phyloP scores from a whole-genome alignment of 2,329 filamentous ascomycete species.

The Zalaria sp. region DNA sequence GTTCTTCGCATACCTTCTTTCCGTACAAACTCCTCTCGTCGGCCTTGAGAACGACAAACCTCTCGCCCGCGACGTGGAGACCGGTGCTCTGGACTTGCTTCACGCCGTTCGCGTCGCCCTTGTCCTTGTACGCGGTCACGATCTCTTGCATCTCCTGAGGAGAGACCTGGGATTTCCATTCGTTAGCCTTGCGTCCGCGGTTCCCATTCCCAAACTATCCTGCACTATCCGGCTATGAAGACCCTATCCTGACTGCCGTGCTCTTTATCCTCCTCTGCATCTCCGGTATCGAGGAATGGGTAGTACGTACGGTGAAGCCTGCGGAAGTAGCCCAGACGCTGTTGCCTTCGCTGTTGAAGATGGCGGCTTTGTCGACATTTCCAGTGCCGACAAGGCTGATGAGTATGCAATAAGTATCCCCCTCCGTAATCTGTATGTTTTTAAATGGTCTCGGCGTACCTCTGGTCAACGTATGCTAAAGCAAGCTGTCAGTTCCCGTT shows the following conservation, averaged over 20 bases:
- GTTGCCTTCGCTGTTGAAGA: constrained; percentile 68
- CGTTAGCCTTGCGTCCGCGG: not conserved
- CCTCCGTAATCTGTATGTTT: not conserved
- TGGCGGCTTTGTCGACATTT: constrained; percentile 71
- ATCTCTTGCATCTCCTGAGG: constrained; percentile 42
- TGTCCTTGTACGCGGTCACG: constrained; percentile 37
- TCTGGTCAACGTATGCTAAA: constrained; percentile 51
- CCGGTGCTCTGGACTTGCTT: constrained; percentile 60
- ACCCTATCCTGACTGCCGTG: not conserved
- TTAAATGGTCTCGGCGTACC: constrained; percentile 27
- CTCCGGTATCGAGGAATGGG: not conserved
- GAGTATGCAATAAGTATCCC: not conserved
- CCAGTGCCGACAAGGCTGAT: constrained; percentile 64
- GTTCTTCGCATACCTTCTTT: constrained; percentile 51
- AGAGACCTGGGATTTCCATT: constrained; percentile 27
- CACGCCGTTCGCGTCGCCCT: constrained; percentile 34
- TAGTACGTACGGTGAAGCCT: constrained; percentile 54
- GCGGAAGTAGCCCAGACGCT: constrained; percentile 61
- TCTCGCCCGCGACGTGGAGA: constrained; percentile 59
- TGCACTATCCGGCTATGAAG: no score
- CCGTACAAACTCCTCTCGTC: constrained; percentile 72
- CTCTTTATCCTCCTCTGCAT: not conserved
- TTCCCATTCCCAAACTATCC: no score
- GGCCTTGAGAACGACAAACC: constrained; percentile 63
- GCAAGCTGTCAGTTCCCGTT: constrained; percentile 33